phyloP scores from a whole-genome alignment of 441 rosid species.

The Melastoma candidum region DNA sequence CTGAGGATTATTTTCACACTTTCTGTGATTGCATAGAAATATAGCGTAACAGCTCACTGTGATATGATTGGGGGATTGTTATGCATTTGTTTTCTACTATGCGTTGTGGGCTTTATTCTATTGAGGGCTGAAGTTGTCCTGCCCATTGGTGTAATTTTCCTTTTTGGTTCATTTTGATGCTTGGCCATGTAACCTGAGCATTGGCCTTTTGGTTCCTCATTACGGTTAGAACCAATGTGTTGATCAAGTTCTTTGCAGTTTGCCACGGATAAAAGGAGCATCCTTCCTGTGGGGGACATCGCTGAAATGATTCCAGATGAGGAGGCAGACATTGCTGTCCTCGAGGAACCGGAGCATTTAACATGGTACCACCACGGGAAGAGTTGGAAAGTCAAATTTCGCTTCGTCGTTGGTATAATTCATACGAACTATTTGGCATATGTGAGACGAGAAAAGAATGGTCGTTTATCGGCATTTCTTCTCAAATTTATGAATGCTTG shows the following conservation, averaged over 20 bases:
- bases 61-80: too few relatives aligned
- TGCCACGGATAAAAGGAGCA: slow-evolving; percentile 83
- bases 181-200: too few relatives aligned
- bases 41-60: too few relatives aligned
- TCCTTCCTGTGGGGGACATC: slow-evolving; percentile 86
- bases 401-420: slow-evolving; percentile 62
- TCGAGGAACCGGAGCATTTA: slow-evolving; percentile 98
- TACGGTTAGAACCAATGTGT: too few relatives aligned
- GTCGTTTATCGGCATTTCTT: slow-evolving; percentile 45
- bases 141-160: too few relatives aligned
- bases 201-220: too few relatives aligned
- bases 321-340: slow-evolving; percentile 85
- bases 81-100: too few relatives aligned
- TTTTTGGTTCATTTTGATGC: too few relatives aligned
- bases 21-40: too few relatives aligned
- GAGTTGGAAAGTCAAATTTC: slow-evolving; percentile 82
- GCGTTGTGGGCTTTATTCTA: too few relatives aligned
- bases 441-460: slow-evolving; percentile 84
- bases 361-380: slow-evolving; percentile 99
- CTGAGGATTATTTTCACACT: too few relatives aligned
- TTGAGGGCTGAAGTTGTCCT: too few relatives aligned
- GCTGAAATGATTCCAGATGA: slow-evolving; percentile 66
- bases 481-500: slow-evolving; percentile 53
- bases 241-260: slow-evolving; percentile 37
- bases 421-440: slow-evolving; percentile 96